phyloP scores from a whole-genome alignment of 2,329 filamentous ascomycete genomes.

The Aspergillus fischeri region DNA sequence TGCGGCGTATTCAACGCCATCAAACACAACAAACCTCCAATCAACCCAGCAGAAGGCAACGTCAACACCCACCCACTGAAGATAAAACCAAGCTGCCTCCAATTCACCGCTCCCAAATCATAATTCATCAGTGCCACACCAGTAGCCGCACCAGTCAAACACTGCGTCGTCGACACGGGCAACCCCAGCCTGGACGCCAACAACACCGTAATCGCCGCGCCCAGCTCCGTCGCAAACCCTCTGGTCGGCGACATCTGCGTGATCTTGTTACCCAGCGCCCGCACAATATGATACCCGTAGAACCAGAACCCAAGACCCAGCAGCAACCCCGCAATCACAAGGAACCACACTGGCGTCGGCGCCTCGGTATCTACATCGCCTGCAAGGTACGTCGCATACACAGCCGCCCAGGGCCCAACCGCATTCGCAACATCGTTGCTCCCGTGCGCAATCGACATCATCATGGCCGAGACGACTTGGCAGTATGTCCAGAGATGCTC shows the following conservation, averaged over 20 bases:
- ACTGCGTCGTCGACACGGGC: conserved; percentile 39
- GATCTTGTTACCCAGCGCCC: conserved; percentile 40
- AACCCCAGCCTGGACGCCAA: conserved; percentile 31
- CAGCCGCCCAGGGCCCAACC: conserved; percentile 39
- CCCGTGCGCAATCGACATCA: conserved; percentile 44
- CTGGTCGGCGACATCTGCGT: conserved; percentile 36
- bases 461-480: conserved; percentile 40
- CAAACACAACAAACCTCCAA: conserved; percentile 37
- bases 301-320: conserved; percentile 42
- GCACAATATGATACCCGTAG: conserved; percentile 41
- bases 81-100: conserved; percentile 42
- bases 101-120: conserved; percentile 41
- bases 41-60: conserved; percentile 40
- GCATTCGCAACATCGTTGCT: conserved; percentile 45
- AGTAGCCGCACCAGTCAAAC: conserved; percentile 33
- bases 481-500: conserved; percentile 48
- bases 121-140: conserved; percentile 37
- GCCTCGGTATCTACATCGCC: conserved; percentile 31
- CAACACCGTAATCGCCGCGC: conserved; percentile 39
- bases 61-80: conserved; percentile 45
- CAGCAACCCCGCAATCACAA: conserved; percentile 36
- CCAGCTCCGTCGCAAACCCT: conserved; percentile 36
- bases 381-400: conserved; percentile 33
- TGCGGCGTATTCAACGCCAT: conserved; percentile 44
- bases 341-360: conserved; percentile 38